Base-by-base conservation (phyloP, 495 filamentous ascomycete species). In the Aspergillus coremiiformis region DNA sequence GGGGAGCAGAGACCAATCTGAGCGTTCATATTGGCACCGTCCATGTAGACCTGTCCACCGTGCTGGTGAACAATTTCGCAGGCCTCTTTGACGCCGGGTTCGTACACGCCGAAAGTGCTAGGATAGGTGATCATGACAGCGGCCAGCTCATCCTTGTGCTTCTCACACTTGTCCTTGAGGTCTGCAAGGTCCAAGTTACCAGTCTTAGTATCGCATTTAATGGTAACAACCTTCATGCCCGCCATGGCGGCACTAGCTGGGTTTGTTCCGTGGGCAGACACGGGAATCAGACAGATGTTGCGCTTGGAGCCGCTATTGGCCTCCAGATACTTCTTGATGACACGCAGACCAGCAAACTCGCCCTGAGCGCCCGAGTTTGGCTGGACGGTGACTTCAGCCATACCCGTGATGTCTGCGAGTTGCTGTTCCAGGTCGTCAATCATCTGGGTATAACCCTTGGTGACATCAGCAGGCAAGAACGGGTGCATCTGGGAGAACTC, bases 101-200 rank as follows among this genome's bases (percentile, higher is more conserved):
- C 93, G 63, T 94, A 98, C 8, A 98, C 88, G 60, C 93, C 93
- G 56, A 89, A 98, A 0, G 93, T 98, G 71, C 89, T 95, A 15
- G 93, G 93, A 69, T 98, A 98, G 30, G 93, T 98, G 65, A 98
- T 83, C 93, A 98, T 98, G 71, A 98, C 91, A 22, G 92, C 94
- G 10, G 84, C 92, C 35, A 98, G 81, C 57, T 94, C 80, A 24
- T 87, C 83, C 68, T 83, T 78, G 75, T 96, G 80, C 71, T 93
- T 86, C 71, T 89, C 80, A 59, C 88, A 92, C 73, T 96, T 96
- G 54, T 80, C 79, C 68, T 87, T 83, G 3, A 98, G 79, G 62
- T 97, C 92, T 6, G 64, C 80, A 49, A 98, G 75, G 60, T 97
- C 94, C 17, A 98, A 79, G 65, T 96, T 96, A 44, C 94, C 94